Evolutionary conservation across 306 rosid species (phyloP), one percentile per base, ranked within the genome.

Genomic region (Oxytropis ochrocephala): DNA sequence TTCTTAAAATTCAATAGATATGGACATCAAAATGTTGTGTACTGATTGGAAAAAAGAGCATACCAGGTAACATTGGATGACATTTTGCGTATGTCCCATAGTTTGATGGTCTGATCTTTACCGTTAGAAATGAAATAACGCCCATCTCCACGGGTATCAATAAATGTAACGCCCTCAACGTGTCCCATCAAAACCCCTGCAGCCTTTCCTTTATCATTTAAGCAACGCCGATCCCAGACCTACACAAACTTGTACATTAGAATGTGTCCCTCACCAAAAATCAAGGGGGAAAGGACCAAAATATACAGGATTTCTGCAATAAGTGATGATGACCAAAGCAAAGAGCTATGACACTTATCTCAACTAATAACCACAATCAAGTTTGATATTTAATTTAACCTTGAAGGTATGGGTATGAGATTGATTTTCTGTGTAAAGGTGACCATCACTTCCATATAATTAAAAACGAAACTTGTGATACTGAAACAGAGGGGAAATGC

Each of bases 141-240:
- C 12, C 95, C 97, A 80, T 94, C 97, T 78, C 98, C 96, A 54
- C 89, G 85, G 74, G 82, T 82, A 79, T 94, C 98, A 36, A 94
- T 87, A 80, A 78, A 94, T 56, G 98, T 80, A 72, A 94, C 73
- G 61, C 98, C 98, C 86, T 94, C 95, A 50, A 90, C 81, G 74
- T 90, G 98, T 67, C 98, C 98, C 57, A 67, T 84, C 71, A 90
- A 75, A 50, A 88, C 85, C 75, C 98, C 98, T 32, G 91, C 90
- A 58, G 97, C 85, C 70, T 85, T 83, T 73, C 85, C 92, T 18
- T 54, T 84, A 14, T 82, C 68, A 62, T 21, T 62, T 59, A 88
- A 76, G 86, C 97, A 94, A 11, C 92, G 98, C 74, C 96, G 76
- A 83, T 94, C 98, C 98, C 98, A 90, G 65, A 90, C 98, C 97